Base-by-base conservation (phyloP, 192 early-diverging fungal species). In the Mortierella alpina region DNA sequence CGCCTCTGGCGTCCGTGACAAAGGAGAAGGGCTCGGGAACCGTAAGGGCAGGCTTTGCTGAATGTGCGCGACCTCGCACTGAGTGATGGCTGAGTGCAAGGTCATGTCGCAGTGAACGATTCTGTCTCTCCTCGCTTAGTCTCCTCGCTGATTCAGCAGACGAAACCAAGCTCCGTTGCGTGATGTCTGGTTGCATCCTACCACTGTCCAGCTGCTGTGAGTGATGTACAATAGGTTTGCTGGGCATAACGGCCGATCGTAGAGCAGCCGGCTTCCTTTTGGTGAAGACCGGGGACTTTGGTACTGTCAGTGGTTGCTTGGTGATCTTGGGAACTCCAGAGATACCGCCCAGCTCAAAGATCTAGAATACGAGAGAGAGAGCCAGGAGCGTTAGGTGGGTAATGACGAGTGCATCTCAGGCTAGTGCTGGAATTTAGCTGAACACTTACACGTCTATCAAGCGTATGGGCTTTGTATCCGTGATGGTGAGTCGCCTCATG, bases 11-110 rank as follows among this genome's bases (percentile, higher is more conserved):
- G 56, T 88, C 83, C 9, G 91, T 90, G 18, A 56, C 70, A 20
- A 93, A 83, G 11, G 66, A 66, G 76, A 92, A 93, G 0, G 92
- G 91, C 41, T 84, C 57, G 3, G 92, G 91, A 41, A 90, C 55
- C 12, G 91, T 92, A 6, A 82, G 18, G 4, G 75, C 71, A 59
- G 69, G 58, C 42, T 72, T 79, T 0, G 51, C n/a, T 2, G 40
- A 23, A 11, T 40, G 55, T 57, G 59, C 23, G 18, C 20, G 63
- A 42, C 7, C 8, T 50, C 47, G 7, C 44, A 20, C 6, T 59
- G 72, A 42, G 58, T 20, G 57, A 3, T 50, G 44, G 1, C 44
- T 0, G 7, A 51, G 31, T 3, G 1, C 31, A 31, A 31, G 18
- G 4, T 47, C 59, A 22, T 47, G 54, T 8, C 39, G 31, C 13